Evolutionary conservation across 495 filamentous ascomycete species (phyloP).

Genomic region (Pyronema domesticum): DNA sequence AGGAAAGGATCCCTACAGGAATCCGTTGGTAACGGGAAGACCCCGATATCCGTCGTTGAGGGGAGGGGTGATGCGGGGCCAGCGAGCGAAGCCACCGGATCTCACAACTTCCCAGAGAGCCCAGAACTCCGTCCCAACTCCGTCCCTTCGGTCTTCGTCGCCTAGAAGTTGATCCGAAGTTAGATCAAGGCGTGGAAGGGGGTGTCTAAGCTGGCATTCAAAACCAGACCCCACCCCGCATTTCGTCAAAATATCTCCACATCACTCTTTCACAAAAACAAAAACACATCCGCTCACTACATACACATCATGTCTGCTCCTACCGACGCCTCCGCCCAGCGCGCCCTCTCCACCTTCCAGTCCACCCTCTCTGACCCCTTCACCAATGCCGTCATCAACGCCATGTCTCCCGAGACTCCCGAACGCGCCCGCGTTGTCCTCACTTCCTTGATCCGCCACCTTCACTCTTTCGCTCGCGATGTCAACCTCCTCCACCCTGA

Average conservation of each 20-base stretch:
- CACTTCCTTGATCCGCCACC: conserved; percentile 47
- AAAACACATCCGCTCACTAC: background rate
- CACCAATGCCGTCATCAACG: conserved; percentile 53
- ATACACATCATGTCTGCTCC: background rate
- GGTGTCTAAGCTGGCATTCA: background rate
- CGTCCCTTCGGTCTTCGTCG: too few species aligned
- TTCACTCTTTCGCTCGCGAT: conserved; percentile 73
- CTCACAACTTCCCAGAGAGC: background rate
- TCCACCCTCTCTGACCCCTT: conserved; percentile 29
- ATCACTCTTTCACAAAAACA: background rate
- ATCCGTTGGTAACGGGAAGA: background rate
- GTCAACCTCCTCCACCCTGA: conserved; percentile 63
- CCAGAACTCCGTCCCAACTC: background rate
- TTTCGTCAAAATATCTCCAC: background rate
- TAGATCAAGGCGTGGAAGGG: too few species aligned
- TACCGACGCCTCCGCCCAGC: background rate
- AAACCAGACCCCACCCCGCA: background rate
- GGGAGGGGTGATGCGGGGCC: background rate
- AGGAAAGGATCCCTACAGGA: too few species aligned
- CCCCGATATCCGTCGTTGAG: background rate
- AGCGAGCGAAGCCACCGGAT: too few species aligned
- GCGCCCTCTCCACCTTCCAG: conserved; percentile 2
- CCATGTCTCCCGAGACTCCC: conserved; percentile 56
- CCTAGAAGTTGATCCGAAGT: too few species aligned
- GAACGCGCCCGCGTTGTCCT: conserved; percentile 50